Evolutionary conservation across 2,329 filamentous ascomycete species (phyloP).

Genomic region (Pseudogymnoascus pannorum): DNA sequence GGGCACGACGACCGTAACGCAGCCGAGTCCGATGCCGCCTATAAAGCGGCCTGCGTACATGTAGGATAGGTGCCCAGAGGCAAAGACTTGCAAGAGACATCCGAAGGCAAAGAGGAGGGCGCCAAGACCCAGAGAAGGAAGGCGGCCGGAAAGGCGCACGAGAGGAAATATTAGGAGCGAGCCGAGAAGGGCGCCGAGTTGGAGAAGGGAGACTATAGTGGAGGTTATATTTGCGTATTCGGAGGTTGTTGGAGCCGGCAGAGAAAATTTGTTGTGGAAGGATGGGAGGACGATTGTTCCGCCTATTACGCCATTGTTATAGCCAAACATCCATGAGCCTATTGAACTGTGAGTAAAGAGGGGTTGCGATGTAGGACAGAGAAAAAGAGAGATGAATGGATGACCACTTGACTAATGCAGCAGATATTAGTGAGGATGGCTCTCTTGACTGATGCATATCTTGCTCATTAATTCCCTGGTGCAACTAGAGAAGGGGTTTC

Average conservation of each 20-base stretch:
- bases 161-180: slow-evolving; percentile 18
- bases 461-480: not conserved
- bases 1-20: slow-evolving; percentile 21
- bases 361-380: not conserved
- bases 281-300: slow-evolving; percentile 8
- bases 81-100: not conserved
- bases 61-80: slow-evolving; percentile 14
- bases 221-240: slow-evolving; percentile 19
- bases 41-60: slow-evolving; percentile 25
- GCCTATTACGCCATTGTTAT: slow-evolving; percentile 11
- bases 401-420: not conserved
- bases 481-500: not conserved
- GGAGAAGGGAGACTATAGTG: slow-evolving; percentile 25
- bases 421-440: not conserved
- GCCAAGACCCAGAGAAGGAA: not conserved
- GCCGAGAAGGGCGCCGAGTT: slow-evolving; percentile 23
- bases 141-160: slow-evolving; percentile 16
- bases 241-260: slow-evolving; percentile 17
- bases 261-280: slow-evolving; percentile 18
- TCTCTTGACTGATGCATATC: not conserved
- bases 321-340: slow-evolving; percentile 11
- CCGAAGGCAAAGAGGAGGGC: not conserved
- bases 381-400: not conserved
- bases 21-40: slow-evolving; percentile 22
- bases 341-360: not conserved